Conservation (phyloP, 2,329 filamentous ascomycete species). For the Xylaria sp. region DNA sequence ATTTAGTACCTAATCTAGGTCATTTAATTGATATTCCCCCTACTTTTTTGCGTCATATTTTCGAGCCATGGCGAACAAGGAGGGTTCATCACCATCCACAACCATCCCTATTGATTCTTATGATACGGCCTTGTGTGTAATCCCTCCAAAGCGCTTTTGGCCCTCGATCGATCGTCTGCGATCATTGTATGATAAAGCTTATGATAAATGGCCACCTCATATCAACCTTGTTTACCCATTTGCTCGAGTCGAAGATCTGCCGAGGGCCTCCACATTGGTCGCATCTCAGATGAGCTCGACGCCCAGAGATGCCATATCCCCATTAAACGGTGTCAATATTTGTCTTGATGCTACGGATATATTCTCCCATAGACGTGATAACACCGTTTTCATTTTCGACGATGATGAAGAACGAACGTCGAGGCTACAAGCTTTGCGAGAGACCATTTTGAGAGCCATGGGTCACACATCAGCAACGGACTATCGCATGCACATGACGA, state of each 20-base stretch:
- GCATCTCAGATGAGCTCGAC: conserved; percentile 48
- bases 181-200: conserved; percentile 70
- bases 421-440: conserved; percentile 50
- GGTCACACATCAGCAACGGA: conserved; percentile 43
- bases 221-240: conserved; percentile 75
- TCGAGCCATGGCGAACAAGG: conserved; percentile 38
- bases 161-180: conserved; percentile 64
- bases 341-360: conserved; percentile 55
- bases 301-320: conserved; percentile 17
- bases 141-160: conserved; percentile 63
- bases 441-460: conserved; percentile 52
- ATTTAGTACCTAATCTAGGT: neutral
- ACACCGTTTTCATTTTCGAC: conserved; percentile 60
- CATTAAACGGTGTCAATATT: conserved; percentile 40
- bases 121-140: conserved; percentile 69
- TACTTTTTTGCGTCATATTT: neutral
- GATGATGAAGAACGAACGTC: conserved; percentile 36
- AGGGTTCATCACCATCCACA: conserved; percentile 8
- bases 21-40: neutral
- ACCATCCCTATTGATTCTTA: conserved; percentile 52
- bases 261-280: conserved; percentile 55
- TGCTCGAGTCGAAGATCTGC: conserved; percentile 60
- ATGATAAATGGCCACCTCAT: conserved; percentile 72
- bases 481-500: conserved; percentile 65
- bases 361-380: conserved; percentile 61